Evolutionary conservation across 805 yeast species (phyloP), one percentile per base, ranked within the genome.

Genomic region (Candida maris): DNA sequence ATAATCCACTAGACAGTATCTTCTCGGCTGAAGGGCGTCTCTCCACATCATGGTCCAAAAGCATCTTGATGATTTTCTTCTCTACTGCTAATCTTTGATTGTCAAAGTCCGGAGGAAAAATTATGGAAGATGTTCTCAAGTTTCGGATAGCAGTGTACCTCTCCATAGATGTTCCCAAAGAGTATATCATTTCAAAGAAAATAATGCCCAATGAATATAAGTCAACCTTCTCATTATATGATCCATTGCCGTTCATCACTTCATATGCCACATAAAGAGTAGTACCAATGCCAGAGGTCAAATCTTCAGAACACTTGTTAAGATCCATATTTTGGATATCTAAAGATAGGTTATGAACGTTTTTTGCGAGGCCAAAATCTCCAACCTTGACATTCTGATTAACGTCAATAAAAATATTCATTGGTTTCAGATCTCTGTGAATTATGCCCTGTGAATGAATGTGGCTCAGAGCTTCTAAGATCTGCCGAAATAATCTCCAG

Each of bases 341-440:
- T 27, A 20, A 19, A 16, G 45, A 39, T 2, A 75, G 51, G 38
- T 64, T 68, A 54, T 85, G 93, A 1, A 85, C 88, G 54, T 81
- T 89, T 47, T 89, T 88, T 0, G 99, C 99, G 39, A 93, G 71
- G 0, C 99, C 99, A 62, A 93, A 93, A 57, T 93, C 99, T 52
- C 98, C 98, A 27, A 93, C 82, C 57, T 93, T 93, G 40, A 93
- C 80, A 53, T 91, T 88, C 48, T 84, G 80, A 1, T 85, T 75
- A 46, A 83, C 84, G 59, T 93, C 98, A 49, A 93, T 88, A 66
- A 93, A 93, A 56, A 93, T 86, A 57, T 93, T 93, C 73, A 85
- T 85, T 1, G 98, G 97, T 57, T 93, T 93, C 49, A 93, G 70
- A 57, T 93, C 98, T 39, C 98, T 71, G 61, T 93, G 98, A 44